Evolutionary conservation across 1,284 basidiomycete species (phyloP).

Genomic region (Tilletia setariae): DNA sequence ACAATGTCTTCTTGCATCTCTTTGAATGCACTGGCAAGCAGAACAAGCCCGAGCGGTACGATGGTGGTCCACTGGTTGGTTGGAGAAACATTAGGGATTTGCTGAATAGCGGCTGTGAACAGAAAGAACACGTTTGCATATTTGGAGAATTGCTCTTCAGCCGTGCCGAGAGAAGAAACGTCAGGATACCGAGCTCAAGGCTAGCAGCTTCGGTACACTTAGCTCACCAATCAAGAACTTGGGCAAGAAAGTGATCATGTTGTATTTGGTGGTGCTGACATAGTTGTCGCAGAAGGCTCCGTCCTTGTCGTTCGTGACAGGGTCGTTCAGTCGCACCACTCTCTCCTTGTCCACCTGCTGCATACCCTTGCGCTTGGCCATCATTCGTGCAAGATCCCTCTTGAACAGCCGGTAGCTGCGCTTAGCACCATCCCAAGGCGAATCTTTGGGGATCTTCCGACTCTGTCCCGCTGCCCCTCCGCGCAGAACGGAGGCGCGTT

Average conservation of each 20-base stretch:
- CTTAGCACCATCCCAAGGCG: constrained; percentile 32
- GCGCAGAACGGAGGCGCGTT: constrained; percentile 16
- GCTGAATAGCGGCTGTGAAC: constrained; percentile 96
- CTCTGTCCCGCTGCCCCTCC: constrained; percentile 20
- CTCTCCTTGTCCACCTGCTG: constrained; percentile 37
- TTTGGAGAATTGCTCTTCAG: constrained; percentile 90
- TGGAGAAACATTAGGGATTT: constrained; percentile 95
- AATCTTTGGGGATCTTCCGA: constrained; percentile 32
- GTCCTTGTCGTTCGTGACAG: constrained; percentile 40
- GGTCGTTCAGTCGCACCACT: constrained; percentile 46
- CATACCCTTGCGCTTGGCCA: constrained; percentile 33
- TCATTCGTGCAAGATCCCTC: constrained; percentile 30
- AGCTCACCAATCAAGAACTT: constrained; percentile 84
- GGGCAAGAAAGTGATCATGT: constrained; percentile 78
- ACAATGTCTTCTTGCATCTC: constrained; percentile 86
- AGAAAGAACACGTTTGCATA: constrained; percentile 99
- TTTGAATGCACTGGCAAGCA: constrained; percentile 94
- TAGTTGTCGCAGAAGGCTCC: constrained; percentile 63
- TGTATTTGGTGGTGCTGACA: constrained; percentile 95
- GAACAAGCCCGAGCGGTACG: constrained; percentile 79
- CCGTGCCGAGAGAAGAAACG: background rate
- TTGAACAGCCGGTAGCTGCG: constrained; percentile 32
- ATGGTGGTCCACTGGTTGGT: constrained; percentile 96
- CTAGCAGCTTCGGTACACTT: background rate
- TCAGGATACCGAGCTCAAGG: background rate